phyloP scores from a whole-genome alignment of 78 protist species.

The Dictyostelium intermedium region DNA sequence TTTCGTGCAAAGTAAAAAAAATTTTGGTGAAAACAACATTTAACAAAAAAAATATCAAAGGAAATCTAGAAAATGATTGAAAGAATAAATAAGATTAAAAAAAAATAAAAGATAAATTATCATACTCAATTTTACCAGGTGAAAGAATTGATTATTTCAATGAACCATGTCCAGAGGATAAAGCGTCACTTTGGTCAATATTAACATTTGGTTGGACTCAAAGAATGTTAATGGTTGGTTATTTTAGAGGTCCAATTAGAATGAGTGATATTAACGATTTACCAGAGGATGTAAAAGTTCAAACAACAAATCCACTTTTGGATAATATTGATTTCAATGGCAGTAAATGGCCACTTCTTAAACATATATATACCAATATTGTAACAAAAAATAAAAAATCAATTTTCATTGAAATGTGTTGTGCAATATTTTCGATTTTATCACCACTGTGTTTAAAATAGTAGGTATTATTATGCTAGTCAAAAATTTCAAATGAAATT shows the following conservation, averaged over 20 bases:
- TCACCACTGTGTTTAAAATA: slow-evolving; percentile 22
- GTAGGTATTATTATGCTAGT: not conserved
- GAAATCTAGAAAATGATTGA: not conserved
- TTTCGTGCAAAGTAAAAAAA: too few species aligned
- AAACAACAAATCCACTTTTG: not conserved
- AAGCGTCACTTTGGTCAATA: not conserved
- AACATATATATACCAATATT: not conserved
- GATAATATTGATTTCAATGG: not conserved
- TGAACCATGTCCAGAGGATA: slow-evolving; percentile 7
- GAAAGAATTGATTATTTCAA: not conserved
- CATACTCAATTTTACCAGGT: not conserved
- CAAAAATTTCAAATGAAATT: too few species aligned
- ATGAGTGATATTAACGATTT: not conserved
- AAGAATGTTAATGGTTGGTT: slow-evolving; percentile 29
- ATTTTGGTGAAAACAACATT: too few species aligned
- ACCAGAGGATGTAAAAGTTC: not conserved
- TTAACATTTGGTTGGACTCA: slow-evolving; percentile 8
- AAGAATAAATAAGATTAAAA: not conserved
- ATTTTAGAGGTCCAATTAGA: slow-evolving; percentile 11
- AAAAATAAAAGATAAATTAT: not conserved
- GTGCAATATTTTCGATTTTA: slow-evolving; percentile 5
- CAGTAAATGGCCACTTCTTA: slow-evolving; percentile 15
- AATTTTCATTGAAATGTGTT: not conserved
- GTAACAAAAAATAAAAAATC: not conserved
- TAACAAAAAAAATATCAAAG: not conserved